A percentile compares a stretch with the other conserved stretches of the same genome.
Conservation (phyloP, 306 rosid genomes). For the Quercus aquifolioides region DNA sequence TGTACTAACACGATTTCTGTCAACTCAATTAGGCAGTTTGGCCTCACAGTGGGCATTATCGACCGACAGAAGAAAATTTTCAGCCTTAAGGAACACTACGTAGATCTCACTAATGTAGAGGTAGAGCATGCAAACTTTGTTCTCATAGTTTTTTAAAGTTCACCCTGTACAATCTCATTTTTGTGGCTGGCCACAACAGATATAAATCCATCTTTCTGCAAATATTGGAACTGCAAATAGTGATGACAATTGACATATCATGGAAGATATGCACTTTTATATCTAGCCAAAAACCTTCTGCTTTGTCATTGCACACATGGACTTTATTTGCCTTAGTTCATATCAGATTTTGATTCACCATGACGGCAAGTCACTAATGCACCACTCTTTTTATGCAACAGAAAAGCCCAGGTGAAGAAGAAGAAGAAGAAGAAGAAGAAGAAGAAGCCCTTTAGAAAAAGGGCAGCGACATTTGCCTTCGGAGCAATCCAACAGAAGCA, state of each 20-base stretch:
- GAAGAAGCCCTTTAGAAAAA: conserved; percentile 31
- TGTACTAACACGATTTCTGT: conserved; percentile 17
- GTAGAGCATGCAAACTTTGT: conserved; percentile 28
- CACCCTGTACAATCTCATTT: no score
- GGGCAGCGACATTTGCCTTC: conserved; percentile 5
- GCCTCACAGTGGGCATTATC: conserved; percentile 97
- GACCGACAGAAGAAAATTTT: conserved; percentile 83
- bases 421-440: conserved; percentile 24
- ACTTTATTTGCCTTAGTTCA: not conserved
- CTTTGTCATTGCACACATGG: not conserved
- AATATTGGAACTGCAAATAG: not conserved
- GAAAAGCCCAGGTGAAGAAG: conserved; percentile 58
- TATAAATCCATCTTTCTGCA: not conserved
- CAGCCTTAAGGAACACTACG: conserved; percentile 52
- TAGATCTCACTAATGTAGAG: conserved; percentile 71
- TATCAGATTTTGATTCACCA: not conserved
- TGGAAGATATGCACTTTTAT: not conserved
- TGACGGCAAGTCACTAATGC: not conserved
- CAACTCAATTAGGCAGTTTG: conserved; percentile 58
- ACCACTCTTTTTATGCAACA: conserved; percentile 25
- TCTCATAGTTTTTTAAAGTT: not conserved
- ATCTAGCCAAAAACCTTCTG: not conserved
- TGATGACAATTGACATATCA: not conserved
- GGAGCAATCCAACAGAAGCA: conserved; percentile 25
- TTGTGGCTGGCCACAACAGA: not conserved